Evolutionary conservation across 2,329 filamentous ascomycete species (phyloP).

Genomic region (Cladosporium colombiae): DNA sequence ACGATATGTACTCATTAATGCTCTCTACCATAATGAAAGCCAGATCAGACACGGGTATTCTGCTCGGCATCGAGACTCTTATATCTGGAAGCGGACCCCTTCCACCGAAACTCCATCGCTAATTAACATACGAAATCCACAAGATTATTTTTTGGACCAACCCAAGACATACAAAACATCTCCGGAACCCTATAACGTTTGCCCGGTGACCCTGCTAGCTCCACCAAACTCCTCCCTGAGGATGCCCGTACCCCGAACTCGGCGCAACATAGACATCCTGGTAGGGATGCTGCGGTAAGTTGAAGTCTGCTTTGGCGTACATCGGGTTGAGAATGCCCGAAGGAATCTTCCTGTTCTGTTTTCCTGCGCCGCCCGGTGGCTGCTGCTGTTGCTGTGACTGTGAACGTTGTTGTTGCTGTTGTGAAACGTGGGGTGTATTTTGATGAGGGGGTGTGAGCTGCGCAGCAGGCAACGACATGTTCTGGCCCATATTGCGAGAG

Average conservation of each 20-base stretch:
- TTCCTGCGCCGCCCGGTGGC: conserved; percentile 4
- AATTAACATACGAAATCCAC: neutral
- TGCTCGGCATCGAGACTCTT: neutral
- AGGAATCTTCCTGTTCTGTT: conserved; percentile 38
- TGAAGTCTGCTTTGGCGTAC: conserved; percentile 72
- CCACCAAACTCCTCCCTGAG: conserved; percentile 19
- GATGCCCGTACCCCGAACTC: conserved; percentile 34
- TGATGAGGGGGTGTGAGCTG: conserved; percentile 24
- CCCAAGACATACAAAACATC: neutral
- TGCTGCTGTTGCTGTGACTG: conserved; percentile 29
- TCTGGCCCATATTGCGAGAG: conserved; percentile 17
- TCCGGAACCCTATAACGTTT: neutral
- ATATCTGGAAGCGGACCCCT: neutral
- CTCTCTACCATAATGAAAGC: neutral
- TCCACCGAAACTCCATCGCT: neutral
- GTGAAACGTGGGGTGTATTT: neutral
- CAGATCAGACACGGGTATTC: neutral
- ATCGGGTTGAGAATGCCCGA: conserved; percentile 68
- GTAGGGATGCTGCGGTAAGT: conserved; percentile 76
- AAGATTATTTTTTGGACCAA: neutral
- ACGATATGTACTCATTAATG: neutral
- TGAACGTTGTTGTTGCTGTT: conserved; percentile 23
- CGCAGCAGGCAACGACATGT: conserved; percentile 13
- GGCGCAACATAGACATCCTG: conserved; percentile 78
- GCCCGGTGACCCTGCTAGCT: neutral